Evolutionary conservation across 2,329 filamentous ascomycete species (phyloP), one percentile per base, ranked within the genome.

Genomic region (Arthrobotrys conoides): DNA sequence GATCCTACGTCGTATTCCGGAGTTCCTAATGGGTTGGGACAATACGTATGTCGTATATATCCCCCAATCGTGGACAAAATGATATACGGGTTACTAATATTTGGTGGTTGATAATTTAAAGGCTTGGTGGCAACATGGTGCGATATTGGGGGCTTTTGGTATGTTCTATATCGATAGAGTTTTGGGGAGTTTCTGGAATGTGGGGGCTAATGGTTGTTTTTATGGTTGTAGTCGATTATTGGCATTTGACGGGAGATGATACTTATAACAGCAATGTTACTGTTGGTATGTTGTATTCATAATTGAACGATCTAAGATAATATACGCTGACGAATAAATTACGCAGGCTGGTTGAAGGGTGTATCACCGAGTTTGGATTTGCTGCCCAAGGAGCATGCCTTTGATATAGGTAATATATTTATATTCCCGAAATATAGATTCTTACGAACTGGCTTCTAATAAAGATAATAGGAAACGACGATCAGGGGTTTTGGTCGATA

Each of bases 221-320:
- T 41, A 16, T 41, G 12, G 2, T 53, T n/a, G 10, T 49, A 76
- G 87, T 96, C 66, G 92, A 96, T 82, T 96, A 96, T 84, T 96
- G 93, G 92, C 92, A 91, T 82, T 92, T 93, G 83, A 95, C 92
- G 0, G 90, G 90, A 18, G 92, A 95, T 82, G 85, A 87, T 2
- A 87, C 88, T 38, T 96, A 92, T 85, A 94, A 94, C 83, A 85
- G 90, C 10, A 85, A 92, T 49, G 88, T 89, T 12, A 87, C 87
- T 36, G 87, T 92, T 79, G 93, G 89, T 14, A 87, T 16, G 30
- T 96, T 81, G 1, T 87, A 93, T 30, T 20, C 24, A 53, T n/a
- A n/a, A n/a, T n/a, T n/a, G n/a, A n/a, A n/a, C n/a, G n/a, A n/a
- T n/a, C 36, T 9, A 14, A 14, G 10, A 38, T 38, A 38, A 10